These are phyloP conservation scores for Ophiocordyceps robertsii DNA, from an alignment of 2,329 filamentous ascomycete genomes.

Conservation along the genomic window DNA sequence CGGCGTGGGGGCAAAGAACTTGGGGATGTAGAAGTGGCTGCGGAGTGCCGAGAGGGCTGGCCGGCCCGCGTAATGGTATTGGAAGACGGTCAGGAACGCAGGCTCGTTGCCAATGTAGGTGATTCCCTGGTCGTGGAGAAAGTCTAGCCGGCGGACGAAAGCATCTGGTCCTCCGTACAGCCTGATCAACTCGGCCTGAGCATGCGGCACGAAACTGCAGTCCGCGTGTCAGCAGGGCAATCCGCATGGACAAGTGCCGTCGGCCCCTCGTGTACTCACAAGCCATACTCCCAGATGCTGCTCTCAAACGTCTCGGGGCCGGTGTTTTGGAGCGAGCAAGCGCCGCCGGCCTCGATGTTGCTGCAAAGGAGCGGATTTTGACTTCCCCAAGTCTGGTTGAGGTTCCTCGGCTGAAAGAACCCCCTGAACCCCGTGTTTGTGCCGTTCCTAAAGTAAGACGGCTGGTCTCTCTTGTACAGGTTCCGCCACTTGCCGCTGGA, in stretches of 20 bases:
- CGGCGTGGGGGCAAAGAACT: slow-evolving; percentile 44
- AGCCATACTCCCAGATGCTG: slow-evolving; percentile 60
- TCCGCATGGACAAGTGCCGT: too few relatives aligned
- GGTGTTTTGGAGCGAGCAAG: slow-evolving; percentile 46
- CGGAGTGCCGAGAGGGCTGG: slow-evolving; percentile 41
- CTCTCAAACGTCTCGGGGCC: slow-evolving; percentile 61
- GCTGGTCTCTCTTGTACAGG: slow-evolving; percentile 47
- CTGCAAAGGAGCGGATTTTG: slow-evolving; percentile 56
- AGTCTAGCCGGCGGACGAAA: slow-evolving; percentile 48
- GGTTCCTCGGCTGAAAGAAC: slow-evolving; percentile 55
- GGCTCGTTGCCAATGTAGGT: slow-evolving; percentile 53
- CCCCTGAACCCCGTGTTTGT: slow-evolving; percentile 52
- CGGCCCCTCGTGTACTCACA: slow-evolving; percentile 33
- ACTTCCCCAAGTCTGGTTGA: slow-evolving; percentile 54
- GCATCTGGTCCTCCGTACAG: slow-evolving; percentile 44
- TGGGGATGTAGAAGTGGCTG: slow-evolving; percentile 52
- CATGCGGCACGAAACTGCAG: slow-evolving; percentile 36
- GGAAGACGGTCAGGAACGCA: slow-evolving; percentile 49
- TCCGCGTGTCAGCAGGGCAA: too few relatives aligned
- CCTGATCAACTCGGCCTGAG: slow-evolving; percentile 37
- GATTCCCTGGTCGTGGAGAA: slow-evolving; percentile 49
- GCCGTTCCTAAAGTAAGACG: slow-evolving; percentile 36
- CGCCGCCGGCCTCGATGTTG: slow-evolving; percentile 31
- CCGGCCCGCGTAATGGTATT: slow-evolving; percentile 56
- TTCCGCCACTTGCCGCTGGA: slow-evolving; percentile 56